Base-by-base conservation (phyloP, 176 grass and related monocot species). In the Melocanna baccifera region DNA sequence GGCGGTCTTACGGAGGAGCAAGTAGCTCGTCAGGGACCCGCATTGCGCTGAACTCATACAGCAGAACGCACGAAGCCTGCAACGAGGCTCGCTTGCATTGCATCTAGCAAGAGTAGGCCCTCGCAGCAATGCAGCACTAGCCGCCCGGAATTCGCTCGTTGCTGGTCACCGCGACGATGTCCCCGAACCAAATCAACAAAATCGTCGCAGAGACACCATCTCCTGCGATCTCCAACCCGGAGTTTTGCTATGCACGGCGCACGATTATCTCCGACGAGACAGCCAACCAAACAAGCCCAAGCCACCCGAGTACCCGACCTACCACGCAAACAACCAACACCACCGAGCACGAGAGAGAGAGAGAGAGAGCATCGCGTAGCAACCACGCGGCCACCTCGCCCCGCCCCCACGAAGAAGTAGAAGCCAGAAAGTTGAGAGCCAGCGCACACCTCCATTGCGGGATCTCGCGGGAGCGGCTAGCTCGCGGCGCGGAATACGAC, bases 361-460 rank as follows among this genome's bases (percentile, higher is more conserved):
- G 29, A 64, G 62, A 29, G n/a, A n/a, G n/a, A n/a, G n/a, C n/a
- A n/a, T n/a, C n/a, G n/a, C n/a, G n/a, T n/a, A n/a, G n/a, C n/a
- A n/a, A n/a, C n/a, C n/a, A n/a, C 30, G 14, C n/a, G 37, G 3
- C 39, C 67, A 25, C 67, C 67, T 69, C 9, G 36, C 20, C 37
- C 62, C n/a, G 30, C 34, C n/a, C 1, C n/a, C 52, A 10, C 16
- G 18, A 22, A 8, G 11, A 6, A 37, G n/a, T 8, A 52, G 22
- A 53, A 18, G 73, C 50, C 32, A 14, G 14, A 14, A 37, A 1
- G 37, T 47, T 2, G 62, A 34, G 55, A 51, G 25, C 14, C 57
- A 14, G 73, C 5, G 57, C 84, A 73, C 80, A 90, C 89, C 89
- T 90, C 89, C 89, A 90, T 90, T 12, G 67, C 62, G 57, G 66